phyloP scores from a whole-genome alignment of 129 eudicot species.

The Escallonia herrerae region DNA sequence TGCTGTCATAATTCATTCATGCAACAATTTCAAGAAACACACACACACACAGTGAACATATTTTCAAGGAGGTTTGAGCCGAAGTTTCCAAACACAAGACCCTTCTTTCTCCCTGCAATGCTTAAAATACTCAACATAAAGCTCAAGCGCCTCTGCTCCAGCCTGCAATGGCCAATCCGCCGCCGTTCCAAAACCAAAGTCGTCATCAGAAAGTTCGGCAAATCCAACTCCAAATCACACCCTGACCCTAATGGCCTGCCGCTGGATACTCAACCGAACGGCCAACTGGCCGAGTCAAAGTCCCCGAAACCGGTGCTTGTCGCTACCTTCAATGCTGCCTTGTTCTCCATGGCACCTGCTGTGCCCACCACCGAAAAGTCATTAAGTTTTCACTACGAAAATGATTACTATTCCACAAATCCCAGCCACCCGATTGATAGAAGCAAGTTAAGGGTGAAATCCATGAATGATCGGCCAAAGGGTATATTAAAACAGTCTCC shows the following conservation, averaged over 20 bases:
- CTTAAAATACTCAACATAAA: slow-evolving; percentile 46
- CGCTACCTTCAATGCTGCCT: slow-evolving; percentile 93
- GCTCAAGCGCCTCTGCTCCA: slow-evolving; percentile 50
- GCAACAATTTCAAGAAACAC: slow-evolving; percentile 12
- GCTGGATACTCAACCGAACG: slow-evolving; percentile 48
- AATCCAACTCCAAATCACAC: slow-evolving; percentile 42
- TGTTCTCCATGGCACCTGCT: slow-evolving; percentile 96
- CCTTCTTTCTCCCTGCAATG: slow-evolving; percentile 21
- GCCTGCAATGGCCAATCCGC: slow-evolving; percentile 50
- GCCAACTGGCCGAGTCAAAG: slow-evolving; percentile 20
- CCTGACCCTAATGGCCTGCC: slow-evolving; percentile 34
- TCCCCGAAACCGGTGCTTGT: slow-evolving; percentile 38
- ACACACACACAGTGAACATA: slow-evolving; percentile 7
- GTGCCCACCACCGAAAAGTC: slow-evolving; percentile 33
- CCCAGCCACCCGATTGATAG: neutral
- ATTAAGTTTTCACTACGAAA: slow-evolving; percentile 19
- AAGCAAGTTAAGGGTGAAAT: slow-evolving; percentile 31
- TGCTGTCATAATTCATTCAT: neutral
- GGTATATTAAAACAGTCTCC: slow-evolving; percentile 86
- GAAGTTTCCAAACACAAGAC: neutral
- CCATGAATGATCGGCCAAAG: slow-evolving; percentile 63
- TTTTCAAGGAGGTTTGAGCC: neutral
- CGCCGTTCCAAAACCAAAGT: slow-evolving; percentile 53
- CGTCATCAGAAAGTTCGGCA: slow-evolving; percentile 51
- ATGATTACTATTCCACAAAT: slow-evolving; percentile 13